Evolutionary conservation across 257 asterid species (phyloP), one percentile per base, ranked within the genome.

Genomic region (Rhazya stricta): DNA sequence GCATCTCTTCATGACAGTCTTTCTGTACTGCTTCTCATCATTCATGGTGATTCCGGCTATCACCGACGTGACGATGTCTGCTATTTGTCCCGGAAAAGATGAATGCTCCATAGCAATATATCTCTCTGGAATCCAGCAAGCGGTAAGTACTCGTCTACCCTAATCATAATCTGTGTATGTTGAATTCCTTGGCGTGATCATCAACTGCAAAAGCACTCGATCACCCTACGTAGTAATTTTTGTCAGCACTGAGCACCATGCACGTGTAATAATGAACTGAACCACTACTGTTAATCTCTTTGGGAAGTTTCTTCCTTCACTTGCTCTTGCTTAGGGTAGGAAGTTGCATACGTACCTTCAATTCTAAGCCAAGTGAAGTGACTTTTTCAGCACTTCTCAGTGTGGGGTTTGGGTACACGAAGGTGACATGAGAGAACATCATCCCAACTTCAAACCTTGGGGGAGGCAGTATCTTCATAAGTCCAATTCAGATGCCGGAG

Each of bases 1-100:
- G 86, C 98, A 93, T 88, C 89, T 93, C 32, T 91, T 90, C 89
- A 86, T 85, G 90, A 88, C 97, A 79, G 91, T 90, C 82, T 93
- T 93, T 76, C 94, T 93, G 75, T 81, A 84, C 82, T 85, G 93
- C 82, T 90, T 88, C 83, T 82, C 97, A 39, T 75, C 84, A 57
- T 85, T 88, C 88, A 93, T 93, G 96, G 98, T 93, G 88, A 79
- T 80, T 86, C 96, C 98, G 77, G 94, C 96, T 53, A 90, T 91
- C 80, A 91, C 87, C 41, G 98, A 93, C 87, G 88, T 91, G 69
- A 85, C 96, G 5, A 80, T 93, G 93, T 80, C 91, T 1, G 98
- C 97, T 39, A 84, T 93, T 29, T 93, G 98, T 63, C 97, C 98
- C 60, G 96, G 95, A 27, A 72, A 88, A 77, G 86, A 91, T 41